phyloP scores from a whole-genome alignment of 805 yeast species.

The Monosporozyma aerobia region DNA sequence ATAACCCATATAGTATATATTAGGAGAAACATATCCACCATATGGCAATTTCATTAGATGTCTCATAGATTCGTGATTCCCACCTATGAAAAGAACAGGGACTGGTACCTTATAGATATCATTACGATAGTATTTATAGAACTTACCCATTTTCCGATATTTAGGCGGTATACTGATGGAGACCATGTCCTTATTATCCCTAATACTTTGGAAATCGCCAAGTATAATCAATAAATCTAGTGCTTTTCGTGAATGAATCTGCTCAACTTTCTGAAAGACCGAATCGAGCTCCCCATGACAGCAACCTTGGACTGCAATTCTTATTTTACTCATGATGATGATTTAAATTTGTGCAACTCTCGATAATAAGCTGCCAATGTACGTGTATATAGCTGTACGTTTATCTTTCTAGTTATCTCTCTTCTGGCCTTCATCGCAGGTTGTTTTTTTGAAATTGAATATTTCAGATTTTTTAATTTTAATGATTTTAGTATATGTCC shows the following conservation, averaged over 20 bases:
- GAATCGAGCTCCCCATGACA: conserved; percentile 70
- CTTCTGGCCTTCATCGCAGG: no score
- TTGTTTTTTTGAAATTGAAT: no score
- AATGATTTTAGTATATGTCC: no score
- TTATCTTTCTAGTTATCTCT: no score
- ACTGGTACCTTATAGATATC: conserved; percentile 53
- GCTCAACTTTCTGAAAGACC: conserved; percentile 40
- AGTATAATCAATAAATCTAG: conserved; percentile 65
- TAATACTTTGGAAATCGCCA: conserved; percentile 85
- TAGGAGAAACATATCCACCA: conserved; percentile 93
- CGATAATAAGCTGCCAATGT: not conserved
- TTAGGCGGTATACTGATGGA: conserved; percentile 74
- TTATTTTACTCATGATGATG: conserved; percentile 8
- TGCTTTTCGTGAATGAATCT: conserved; percentile 14
- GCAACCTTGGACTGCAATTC: conserved; percentile 78
- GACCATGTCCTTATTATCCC: conserved; percentile 53
- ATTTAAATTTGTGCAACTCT: not conserved
- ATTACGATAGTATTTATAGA: conserved; percentile 60
- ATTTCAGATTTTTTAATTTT: no score
- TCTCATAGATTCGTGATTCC: conserved; percentile 88
- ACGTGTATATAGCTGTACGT: not conserved
- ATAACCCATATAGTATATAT: conserved; percentile 76
- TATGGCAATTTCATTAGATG: conserved; percentile 60
- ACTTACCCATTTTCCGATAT: conserved; percentile 70
- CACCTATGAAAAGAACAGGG: conserved; percentile 79